Base-by-base conservation (phyloP, 148 eudicot genomes). In the Spergularia bocconei region DNA sequence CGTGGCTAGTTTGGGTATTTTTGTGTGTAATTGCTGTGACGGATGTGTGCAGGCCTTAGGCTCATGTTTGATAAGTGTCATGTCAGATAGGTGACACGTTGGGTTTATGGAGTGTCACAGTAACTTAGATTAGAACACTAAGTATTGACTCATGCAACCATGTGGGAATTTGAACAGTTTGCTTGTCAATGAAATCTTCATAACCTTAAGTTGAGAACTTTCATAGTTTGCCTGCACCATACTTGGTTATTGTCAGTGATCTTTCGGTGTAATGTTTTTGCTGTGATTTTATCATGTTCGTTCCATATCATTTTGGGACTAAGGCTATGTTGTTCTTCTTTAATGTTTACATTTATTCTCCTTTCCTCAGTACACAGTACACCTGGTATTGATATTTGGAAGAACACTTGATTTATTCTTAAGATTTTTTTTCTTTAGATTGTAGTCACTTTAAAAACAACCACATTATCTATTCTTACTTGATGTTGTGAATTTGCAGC, bases 301-400 rank as follows among this genome's bases (percentile, higher is more conserved):
- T 16, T 41, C 67, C 48, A 41, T 5, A 6, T 41, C 47, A 41
- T 41, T 8, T 1, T 63, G 65, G 4, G 14, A 2, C 10, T 12
- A 62, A 62, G 38, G 25, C 39, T 25, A 25, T 62, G 65, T 62
- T 60, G 51, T 38, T 39, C 39, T 17, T 9, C 51, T 50, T n/a
- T 39, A 21, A 48, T 57, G 68, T 52, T 71, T 64, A n/a, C 29
- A 15, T 55, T 44, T 71, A 57, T 11, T 70, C 47, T 69, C 56
- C 68, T 82, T 55, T 72, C 58, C 67, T 13, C 93, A 91, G 98
- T 93, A 93, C 78, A n/a, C n/a, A n/a, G n/a, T n/a, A 93, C 98
- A 62, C 98, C 98, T 20, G 93, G 93, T 55, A 91, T 93, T 63
- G 98, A 93, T 71, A 93, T 89, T 61, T 93, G 98, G 98, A 91